These are phyloP conservation scores for Leonotis leonurus DNA, from an alignment of 257 asterid genomes.

Conservation along the genomic window DNA sequence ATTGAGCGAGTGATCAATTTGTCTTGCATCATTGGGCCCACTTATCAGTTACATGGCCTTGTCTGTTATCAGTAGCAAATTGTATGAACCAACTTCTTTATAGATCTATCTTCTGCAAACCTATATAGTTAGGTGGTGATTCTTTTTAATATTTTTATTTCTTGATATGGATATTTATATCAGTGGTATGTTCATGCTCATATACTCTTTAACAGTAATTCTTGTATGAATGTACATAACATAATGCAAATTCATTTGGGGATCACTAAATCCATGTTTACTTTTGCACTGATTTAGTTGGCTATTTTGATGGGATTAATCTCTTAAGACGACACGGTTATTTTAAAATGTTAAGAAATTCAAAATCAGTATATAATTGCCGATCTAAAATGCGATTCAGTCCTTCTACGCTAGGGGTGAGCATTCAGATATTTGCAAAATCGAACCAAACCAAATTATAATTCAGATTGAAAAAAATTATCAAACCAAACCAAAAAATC, in stretches of 20 bases:
- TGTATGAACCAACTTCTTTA: not conserved
- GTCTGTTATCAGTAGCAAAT: conserved; percentile 29
- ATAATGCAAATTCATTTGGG: not conserved
- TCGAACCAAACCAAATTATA: no score
- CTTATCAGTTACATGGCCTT: conserved; percentile 52
- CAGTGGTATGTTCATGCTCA: not conserved
- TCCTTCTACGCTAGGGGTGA: no score
- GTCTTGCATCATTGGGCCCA: conserved; percentile 40
- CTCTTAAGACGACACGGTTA: not conserved
- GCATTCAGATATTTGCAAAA: no score
- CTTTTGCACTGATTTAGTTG: not conserved
- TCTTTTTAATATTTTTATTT: not conserved
- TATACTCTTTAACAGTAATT: no score
- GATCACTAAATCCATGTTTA: not conserved
- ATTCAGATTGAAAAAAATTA: no score
- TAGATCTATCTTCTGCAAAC: not conserved
- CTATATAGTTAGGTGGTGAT: not conserved
- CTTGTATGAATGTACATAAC: no score
- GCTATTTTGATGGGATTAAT: not conserved
- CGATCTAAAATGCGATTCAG: no score
- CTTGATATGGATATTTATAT: not conserved
- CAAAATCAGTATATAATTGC: no score
- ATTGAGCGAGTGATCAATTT: conserved; percentile 30
- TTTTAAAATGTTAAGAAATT: no score
- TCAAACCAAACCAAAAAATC: no score